These are phyloP conservation scores for Pseudoneurospora amorphoporcata DNA, from an alignment of 495 filamentous ascomycete genomes.

Conservation along the genomic window DNA sequence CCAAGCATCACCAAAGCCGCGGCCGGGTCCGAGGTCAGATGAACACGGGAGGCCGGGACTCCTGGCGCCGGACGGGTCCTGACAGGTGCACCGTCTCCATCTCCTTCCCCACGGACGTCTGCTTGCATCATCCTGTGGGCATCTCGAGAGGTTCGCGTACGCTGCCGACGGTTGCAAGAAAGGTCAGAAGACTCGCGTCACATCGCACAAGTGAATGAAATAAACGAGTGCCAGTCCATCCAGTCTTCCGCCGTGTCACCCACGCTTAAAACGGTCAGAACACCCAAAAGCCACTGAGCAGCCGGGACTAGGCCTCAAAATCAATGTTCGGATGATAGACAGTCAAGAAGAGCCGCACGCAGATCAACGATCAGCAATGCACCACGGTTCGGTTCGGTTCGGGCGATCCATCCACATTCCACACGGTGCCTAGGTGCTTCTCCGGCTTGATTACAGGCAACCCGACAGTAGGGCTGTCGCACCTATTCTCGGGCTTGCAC, in stretches of 20 bases:
- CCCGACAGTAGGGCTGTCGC: too few relatives aligned
- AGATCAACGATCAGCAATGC: not conserved
- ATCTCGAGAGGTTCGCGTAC: not conserved
- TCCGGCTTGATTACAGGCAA: not conserved
- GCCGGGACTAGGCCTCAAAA: not conserved
- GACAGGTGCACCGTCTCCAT: not conserved
- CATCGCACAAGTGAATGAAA: not conserved
- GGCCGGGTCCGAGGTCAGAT: not conserved
- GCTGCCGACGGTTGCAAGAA: not conserved
- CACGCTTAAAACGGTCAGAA: not conserved
- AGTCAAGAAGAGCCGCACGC: not conserved
- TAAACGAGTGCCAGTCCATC: not conserved
- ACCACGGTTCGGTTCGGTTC: not conserved
- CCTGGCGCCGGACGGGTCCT: not conserved
- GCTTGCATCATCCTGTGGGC: not conserved
- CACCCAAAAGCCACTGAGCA: not conserved
- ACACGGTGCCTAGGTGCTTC: not conserved
- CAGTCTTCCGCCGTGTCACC: not conserved
- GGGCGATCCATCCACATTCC: not conserved
- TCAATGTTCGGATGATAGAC: not conserved
- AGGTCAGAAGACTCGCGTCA: not conserved
- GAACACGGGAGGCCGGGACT: not conserved
- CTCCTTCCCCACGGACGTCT: not conserved
- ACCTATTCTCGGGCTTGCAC: not conserved
- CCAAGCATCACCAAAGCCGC: not conserved